A percentile compares a stretch with the other conserved stretches of the same genome.
phyloP scores from a whole-genome alignment of 2,329 filamentous ascomycete genomes.

The Talaromyces atroroseus region DNA sequence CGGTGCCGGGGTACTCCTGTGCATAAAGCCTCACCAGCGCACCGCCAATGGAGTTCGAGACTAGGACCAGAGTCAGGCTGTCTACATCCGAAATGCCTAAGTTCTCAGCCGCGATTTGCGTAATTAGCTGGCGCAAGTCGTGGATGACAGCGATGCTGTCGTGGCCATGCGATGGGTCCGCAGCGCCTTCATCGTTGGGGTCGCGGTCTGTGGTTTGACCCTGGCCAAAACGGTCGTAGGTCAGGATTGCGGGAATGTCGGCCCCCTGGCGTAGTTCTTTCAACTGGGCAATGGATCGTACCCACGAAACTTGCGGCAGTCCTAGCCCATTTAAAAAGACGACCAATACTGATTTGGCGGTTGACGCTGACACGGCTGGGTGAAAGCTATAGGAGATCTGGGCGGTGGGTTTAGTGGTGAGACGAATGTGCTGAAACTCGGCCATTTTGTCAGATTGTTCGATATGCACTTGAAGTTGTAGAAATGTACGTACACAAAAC shows the following conservation, averaged over 20 bases:
- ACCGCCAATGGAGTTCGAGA: conserved; percentile 51
- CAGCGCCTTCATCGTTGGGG: conserved; percentile 28
- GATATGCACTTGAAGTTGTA: neutral
- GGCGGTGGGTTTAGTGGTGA: conserved; percentile 18
- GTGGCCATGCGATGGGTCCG: conserved; percentile 42
- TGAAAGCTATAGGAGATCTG: conserved; percentile 19
- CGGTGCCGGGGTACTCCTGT: conserved; percentile 40
- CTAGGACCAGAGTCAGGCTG: conserved; percentile 40
- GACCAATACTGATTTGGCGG: conserved; percentile 24
- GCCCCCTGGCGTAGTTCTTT: conserved; percentile 16
- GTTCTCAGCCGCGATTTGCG: conserved; percentile 33
- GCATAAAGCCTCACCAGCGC: conserved; percentile 50
- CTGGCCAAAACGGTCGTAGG: conserved; percentile 57
- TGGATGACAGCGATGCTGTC: conserved; percentile 40
- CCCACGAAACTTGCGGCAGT: conserved; percentile 37
- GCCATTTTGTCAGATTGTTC: conserved; percentile 12
- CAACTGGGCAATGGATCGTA: conserved; percentile 25
- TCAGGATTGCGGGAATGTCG: conserved; percentile 42
- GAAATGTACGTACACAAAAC: too few species aligned
- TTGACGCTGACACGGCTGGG: neutral
- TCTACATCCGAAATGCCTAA: conserved; percentile 17
- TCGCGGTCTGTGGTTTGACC: conserved; percentile 47
- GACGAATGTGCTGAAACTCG: conserved; percentile 14
- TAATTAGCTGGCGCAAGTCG: conserved; percentile 43
- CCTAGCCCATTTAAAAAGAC: conserved; percentile 44